phyloP scores from a whole-genome alignment of 2,329 filamentous ascomycete species.

The Leptographium wingfieldii region DNA sequence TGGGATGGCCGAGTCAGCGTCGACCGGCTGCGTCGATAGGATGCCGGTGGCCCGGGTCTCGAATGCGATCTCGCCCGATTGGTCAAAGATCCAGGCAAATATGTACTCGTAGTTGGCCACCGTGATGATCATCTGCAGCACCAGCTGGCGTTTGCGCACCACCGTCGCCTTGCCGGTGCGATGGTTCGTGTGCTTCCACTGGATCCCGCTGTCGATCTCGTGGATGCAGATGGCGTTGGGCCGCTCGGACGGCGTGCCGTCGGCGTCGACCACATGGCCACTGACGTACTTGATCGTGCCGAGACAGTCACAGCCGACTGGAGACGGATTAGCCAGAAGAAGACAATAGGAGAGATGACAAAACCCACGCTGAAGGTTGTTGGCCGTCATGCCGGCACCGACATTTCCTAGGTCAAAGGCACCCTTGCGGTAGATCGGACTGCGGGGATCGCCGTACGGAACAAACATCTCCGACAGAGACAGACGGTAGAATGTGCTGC shows the following conservation, averaged over 20 bases:
- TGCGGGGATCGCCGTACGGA: conserved; percentile 48
- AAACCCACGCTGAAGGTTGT: conserved; percentile 40
- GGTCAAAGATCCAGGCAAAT: conserved; percentile 41
- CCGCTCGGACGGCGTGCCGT: conserved; percentile 35
- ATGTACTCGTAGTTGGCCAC: conserved; percentile 58
- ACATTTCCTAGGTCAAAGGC: conserved; percentile 63
- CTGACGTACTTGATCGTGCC: conserved; percentile 53
- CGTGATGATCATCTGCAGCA: conserved; percentile 56
- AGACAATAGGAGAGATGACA: background rate
- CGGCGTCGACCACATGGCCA: conserved; percentile 34
- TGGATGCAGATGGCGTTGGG: conserved; percentile 52
- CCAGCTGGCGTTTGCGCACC: conserved; percentile 45
- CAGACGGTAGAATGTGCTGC: conserved; percentile 53
- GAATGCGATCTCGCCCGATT: conserved; percentile 45
- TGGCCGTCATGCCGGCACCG: conserved; percentile 52
- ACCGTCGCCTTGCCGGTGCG: conserved; percentile 48
- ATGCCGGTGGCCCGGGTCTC: conserved; percentile 56
- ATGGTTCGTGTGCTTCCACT: conserved; percentile 59
- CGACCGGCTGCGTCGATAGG: conserved; percentile 46
- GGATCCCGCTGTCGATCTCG: conserved; percentile 56
- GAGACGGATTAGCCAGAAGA: background rate
- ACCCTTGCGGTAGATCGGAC: conserved; percentile 55
- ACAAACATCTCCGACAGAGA: conserved; percentile 59
- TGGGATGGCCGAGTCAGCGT: conserved; percentile 33
- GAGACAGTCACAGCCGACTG: conserved; percentile 51